Evolutionary conservation across 352 stramenopile genomes (phyloP), one percentile per base, ranked within the genome.

Genomic region (Globisporangium paddicum): DNA sequence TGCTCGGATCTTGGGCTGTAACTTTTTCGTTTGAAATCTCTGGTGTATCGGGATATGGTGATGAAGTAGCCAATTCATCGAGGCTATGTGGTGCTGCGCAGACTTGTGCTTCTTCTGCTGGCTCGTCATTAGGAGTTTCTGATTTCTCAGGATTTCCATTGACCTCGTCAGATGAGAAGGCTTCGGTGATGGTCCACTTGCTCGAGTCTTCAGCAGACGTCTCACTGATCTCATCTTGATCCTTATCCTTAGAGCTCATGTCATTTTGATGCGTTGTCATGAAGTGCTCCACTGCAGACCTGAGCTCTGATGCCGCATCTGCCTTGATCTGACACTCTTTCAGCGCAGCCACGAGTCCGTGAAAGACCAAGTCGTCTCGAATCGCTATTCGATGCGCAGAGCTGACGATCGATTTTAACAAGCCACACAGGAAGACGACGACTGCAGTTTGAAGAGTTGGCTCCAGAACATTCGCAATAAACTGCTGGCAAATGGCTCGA

Each of bases 371-470:
- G 35, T 85, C 75, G 28, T 84, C 69, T 7, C 66, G 73, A n/a
- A 88, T 73, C 8, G 55, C 62, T 1, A 59, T 42, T 16, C 73
- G 64, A 25, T 77, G 65, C 0, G 62, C 60, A n/a, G 37, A 37
- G 13, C 72, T 61, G 0, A 67, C 48, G 11, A 66, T 80, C 25
- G 61, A 66, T 41, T 69, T 70, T 19, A 88, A 25, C 5, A 88
- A 52, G 0, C 53, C 48, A 45, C 84, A 84, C 19, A 88, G 11
- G 34, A 90, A 88, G 41, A 67, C 73, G 10, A 87, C 19, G 0
- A 73, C 62, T 10, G 62, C 67, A 28, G 73, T 38, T 35, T 73
- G 66, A 32, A 69, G 56, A n/a, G 30, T 60, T 6, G 11, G 14
- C 26, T 86, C 71, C 16, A 66, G 45, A n/a, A n/a, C n/a, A 40